phyloP scores from a whole-genome alignment of 306 rosid species.

The Cucumis sativus region DNA sequence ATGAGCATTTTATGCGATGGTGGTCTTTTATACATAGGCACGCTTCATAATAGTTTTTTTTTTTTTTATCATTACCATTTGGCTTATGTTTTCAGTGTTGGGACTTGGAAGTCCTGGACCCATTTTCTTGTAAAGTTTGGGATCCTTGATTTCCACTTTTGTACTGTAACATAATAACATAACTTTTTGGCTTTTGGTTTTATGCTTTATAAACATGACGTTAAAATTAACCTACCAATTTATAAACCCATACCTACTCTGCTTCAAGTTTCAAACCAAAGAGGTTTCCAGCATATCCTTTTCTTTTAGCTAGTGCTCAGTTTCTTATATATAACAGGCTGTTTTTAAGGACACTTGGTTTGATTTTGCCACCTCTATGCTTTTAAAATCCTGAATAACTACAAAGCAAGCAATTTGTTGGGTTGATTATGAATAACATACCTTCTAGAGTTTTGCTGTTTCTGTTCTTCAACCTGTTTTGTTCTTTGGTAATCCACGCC shows the following conservation, averaged over 20 bases:
- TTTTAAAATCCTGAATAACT: background rate
- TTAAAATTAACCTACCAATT: background rate
- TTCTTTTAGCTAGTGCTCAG: background rate
- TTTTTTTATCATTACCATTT: background rate
- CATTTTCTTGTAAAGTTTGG: background rate
- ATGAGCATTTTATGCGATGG: background rate
- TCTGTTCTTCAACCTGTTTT: constrained; percentile 21
- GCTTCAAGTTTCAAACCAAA: background rate
- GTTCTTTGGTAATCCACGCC: constrained; percentile 14
- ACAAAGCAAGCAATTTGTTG: background rate
- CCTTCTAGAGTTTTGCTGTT: constrained; percentile 12
- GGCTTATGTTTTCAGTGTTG: constrained; percentile 1
- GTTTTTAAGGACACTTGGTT: background rate
- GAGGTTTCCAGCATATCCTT: background rate
- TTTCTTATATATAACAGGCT: constrained; percentile 2
- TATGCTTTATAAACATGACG: background rate
- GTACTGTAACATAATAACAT: background rate
- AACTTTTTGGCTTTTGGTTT: background rate
- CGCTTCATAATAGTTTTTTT: constrained; percentile 4
- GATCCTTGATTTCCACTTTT: background rate
- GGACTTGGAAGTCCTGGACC: background rate
- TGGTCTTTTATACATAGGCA: background rate
- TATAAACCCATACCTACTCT: background rate
- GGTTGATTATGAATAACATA: constrained; percentile 18
- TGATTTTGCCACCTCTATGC: background rate